phyloP scores from a whole-genome alignment of 2,329 filamentous ascomycete genomes.

The Beauveria caledonica region DNA sequence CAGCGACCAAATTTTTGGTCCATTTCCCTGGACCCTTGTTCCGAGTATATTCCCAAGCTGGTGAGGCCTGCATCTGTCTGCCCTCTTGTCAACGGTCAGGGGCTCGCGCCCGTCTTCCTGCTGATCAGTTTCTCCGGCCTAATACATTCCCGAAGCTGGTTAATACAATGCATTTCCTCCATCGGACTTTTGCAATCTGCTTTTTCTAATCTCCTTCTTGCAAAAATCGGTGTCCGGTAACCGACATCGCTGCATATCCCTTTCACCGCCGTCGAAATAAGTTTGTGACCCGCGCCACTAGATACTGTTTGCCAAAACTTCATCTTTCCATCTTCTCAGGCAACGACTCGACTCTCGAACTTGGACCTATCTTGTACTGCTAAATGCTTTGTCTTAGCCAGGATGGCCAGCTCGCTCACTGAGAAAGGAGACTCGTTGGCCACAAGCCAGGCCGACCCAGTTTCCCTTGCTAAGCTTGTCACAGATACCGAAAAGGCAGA shows the following conservation, averaged over 20 bases:
- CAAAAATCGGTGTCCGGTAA: background rate
- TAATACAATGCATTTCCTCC: background rate
- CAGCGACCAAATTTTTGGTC: background rate
- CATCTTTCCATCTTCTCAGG: background rate
- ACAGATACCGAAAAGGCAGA: constrained; percentile 1
- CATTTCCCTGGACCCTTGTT: background rate
- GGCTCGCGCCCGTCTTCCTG: background rate
- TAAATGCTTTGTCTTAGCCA: background rate
- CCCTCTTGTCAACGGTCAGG: background rate
- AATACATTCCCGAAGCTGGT: background rate
- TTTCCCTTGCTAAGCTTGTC: background rate
- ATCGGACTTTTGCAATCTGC: background rate
- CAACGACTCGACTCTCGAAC: background rate
- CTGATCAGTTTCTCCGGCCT: background rate
- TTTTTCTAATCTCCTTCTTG: background rate
- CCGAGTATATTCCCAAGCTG: constrained; percentile 4
- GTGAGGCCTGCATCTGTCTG: background rate
- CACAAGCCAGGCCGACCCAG: background rate
- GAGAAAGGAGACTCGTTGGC: background rate
- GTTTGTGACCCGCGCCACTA: background rate
- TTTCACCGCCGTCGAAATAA: background rate
- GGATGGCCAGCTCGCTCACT: background rate
- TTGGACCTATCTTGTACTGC: too few species aligned
- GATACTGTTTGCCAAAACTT: background rate
- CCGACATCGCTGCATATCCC: background rate